These are phyloP conservation scores for Aegilops umbellulata DNA, from an alignment of 176 grass and related monocot species.

Conservation along the genomic window DNA sequence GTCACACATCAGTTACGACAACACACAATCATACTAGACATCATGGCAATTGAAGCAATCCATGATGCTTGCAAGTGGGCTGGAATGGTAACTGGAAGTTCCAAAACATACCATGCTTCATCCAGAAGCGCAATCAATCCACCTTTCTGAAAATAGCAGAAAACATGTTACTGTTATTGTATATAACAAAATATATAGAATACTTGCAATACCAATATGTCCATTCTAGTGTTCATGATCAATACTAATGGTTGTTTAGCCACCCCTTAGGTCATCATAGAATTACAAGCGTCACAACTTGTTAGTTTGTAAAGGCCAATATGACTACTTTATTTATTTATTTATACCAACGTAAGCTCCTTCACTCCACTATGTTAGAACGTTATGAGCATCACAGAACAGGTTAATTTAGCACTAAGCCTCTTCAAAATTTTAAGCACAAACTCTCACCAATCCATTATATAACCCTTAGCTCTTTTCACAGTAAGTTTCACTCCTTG, in stretches of 20 bases:
- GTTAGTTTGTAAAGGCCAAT: slow-evolving; percentile 6
- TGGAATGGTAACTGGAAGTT: slow-evolving; percentile 22
- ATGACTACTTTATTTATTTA: neutral
- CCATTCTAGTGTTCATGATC: slow-evolving; percentile 8
- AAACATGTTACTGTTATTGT: slow-evolving; percentile 26
- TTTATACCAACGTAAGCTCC: neutral
- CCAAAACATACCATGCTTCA: slow-evolving; percentile 92
- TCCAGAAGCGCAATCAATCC: slow-evolving; percentile 96
- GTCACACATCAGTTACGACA: slow-evolving; percentile 23
- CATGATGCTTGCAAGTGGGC: slow-evolving; percentile 6
- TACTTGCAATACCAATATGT: slow-evolving; percentile 1
- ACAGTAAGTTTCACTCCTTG: neutral
- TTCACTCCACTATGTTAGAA: neutral
- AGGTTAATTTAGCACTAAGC: neutral
- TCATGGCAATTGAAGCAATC: slow-evolving; percentile 23
- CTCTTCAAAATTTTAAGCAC: slow-evolving; percentile 6
- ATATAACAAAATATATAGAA: neutral
- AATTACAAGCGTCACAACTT: slow-evolving; percentile 1
- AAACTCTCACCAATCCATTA: neutral
- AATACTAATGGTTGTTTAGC: slow-evolving; percentile 8
- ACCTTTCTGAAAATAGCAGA: slow-evolving; percentile 87
- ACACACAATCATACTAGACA: slow-evolving; percentile 8
- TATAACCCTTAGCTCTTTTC: neutral
- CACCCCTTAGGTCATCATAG: slow-evolving; percentile 5
- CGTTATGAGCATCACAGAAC: neutral